phyloP scores from a whole-genome alignment of 768 basidiomycete genomes.

The Agaricus blazei region DNA sequence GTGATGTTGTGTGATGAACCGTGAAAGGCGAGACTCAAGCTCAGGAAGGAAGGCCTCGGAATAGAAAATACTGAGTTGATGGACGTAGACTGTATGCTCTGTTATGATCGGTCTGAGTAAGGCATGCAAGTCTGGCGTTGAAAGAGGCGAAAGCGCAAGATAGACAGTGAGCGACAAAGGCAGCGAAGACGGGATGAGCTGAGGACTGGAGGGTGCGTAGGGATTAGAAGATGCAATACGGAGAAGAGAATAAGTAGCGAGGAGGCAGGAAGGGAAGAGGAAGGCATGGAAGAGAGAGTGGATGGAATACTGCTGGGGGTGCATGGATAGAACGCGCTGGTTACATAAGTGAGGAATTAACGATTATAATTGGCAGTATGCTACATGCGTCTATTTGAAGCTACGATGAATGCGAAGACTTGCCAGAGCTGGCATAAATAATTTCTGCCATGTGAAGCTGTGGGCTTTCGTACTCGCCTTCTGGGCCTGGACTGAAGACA shows the following conservation, averaged over 20 bases:
- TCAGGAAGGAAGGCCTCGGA: slow-evolving; percentile 30
- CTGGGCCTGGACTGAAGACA: slow-evolving; percentile 43
- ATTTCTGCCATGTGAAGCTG: slow-evolving; percentile 60
- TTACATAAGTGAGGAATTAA: not conserved
- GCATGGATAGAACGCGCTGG: not conserved
- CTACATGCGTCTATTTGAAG: slow-evolving; percentile 6
- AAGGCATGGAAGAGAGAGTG: not conserved
- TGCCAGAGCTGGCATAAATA: slow-evolving; percentile 64
- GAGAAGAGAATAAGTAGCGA: slow-evolving; percentile 9
- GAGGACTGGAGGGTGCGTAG: not conserved
- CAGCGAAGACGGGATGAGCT: not conserved
- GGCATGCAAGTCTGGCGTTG: slow-evolving; percentile 26
- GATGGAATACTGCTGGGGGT: not conserved
- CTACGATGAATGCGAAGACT: slow-evolving; percentile 13
- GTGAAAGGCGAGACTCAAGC: slow-evolving; percentile 30
- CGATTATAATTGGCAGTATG: slow-evolving; percentile 7
- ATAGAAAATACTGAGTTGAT: slow-evolving; percentile 44
- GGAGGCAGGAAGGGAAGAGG: slow-evolving; percentile 8
- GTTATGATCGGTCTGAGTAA: slow-evolving; percentile 35
- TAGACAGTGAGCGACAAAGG: slow-evolving; percentile 39
- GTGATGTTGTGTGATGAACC: slow-evolving; percentile 26
- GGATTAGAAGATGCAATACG: not conserved
- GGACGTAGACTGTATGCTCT: slow-evolving; percentile 23
- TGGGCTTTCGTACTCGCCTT: slow-evolving; percentile 47
- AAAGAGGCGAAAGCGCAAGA: slow-evolving; percentile 37